Base-by-base conservation (phyloP, 2,329 filamentous ascomycete genomes). In the Alternaria sp. region DNA sequence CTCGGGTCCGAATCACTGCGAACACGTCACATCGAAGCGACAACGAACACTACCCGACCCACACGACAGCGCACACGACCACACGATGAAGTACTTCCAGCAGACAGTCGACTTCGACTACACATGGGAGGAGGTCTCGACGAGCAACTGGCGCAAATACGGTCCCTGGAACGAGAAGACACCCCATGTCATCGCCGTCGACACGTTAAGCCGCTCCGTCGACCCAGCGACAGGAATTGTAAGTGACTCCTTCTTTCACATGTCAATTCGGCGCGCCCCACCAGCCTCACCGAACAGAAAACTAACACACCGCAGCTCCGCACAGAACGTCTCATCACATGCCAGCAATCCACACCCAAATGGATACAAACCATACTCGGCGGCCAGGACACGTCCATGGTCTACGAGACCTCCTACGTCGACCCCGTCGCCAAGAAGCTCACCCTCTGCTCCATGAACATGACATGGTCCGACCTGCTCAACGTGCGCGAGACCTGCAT, bases 91-190 rank as follows among this genome's bases (percentile, higher is more conserved):
- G 87, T 92, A 98, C 83, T 98, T 98, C 78, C 92, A 93, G 73
- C 96, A 93, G 76, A 85, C 86, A 43, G 92, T 93, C 82, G 93
- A 93, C 65, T 99, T 96, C 83, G 88, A 97, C 84, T 99, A 99
- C 86, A 97, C 95, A 49, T 99, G 96, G 96, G 93, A 97, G 77
- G 95, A 98, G 81, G 96, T 99, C 36, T 97, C 93, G 25, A 93
- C 93, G 13, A 93, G 92, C 79, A 99, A 99, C 87, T 99, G 96
- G 96, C 91, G 90, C 73, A 99, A 99, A 82, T 99, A 99, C 83
- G 96, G 93, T 76, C 95, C 95, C 19, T 98, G 96, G 95, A 99
- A 99, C 85, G 92, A 97, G 81, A 96, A 97, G 83, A 94, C 92
- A n/a, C 93, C 93, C 44, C 96, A 99, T 81, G 96, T 99, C 70